Percentiles rank a stretch among this genome's conserved stretches.
Evolutionary conservation across 1,284 basidiomycete genomes (phyloP).

Genomic region (Ustilago curta): DNA sequence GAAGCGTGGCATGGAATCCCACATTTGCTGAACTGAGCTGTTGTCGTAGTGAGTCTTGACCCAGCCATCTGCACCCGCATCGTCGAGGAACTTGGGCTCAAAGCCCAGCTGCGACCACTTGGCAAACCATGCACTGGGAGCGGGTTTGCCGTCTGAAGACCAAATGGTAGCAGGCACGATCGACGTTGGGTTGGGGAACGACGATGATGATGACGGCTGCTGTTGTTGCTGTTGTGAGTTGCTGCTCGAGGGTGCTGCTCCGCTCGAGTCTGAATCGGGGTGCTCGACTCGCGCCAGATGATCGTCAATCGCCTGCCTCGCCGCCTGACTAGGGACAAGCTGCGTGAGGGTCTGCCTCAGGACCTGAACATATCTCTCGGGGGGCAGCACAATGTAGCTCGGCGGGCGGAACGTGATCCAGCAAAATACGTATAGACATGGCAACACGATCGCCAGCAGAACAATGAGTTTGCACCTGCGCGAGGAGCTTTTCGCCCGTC

Average conservation of each 20-base stretch:
- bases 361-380: slow-evolving; percentile 34
- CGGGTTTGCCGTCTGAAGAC: slow-evolving; percentile 49
- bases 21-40: slow-evolving; percentile 40
- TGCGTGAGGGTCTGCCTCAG: slow-evolving; percentile 34
- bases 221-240: not conserved
- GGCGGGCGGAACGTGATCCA: slow-evolving; percentile 47
- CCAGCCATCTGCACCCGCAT: slow-evolving; percentile 43
- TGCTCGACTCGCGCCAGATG: slow-evolving; percentile 38
- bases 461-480: slow-evolving; percentile 36
- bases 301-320: slow-evolving; percentile 26
- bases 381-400: slow-evolving; percentile 44
- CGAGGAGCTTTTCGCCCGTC: slow-evolving; percentile 28
- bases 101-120: slow-evolving; percentile 51
- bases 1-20: slow-evolving; percentile 48
- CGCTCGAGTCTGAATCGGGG: not conserved
- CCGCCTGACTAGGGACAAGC: slow-evolving; percentile 35
- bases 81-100: slow-evolving; percentile 51
- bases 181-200: slow-evolving; percentile 15
- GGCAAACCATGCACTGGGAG: slow-evolving; percentile 32
- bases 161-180: slow-evolving; percentile 42
- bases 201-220: not conserved
- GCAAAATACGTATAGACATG: slow-evolving; percentile 34
- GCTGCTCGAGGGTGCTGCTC: not conserved
- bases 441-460: slow-evolving; percentile 22
- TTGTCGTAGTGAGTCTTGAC: slow-evolving; percentile 34